Evolutionary conservation across 163 green algal genomes (phyloP), one percentile per base, ranked within the genome.

Genomic region (Volvox carteri): DNA sequence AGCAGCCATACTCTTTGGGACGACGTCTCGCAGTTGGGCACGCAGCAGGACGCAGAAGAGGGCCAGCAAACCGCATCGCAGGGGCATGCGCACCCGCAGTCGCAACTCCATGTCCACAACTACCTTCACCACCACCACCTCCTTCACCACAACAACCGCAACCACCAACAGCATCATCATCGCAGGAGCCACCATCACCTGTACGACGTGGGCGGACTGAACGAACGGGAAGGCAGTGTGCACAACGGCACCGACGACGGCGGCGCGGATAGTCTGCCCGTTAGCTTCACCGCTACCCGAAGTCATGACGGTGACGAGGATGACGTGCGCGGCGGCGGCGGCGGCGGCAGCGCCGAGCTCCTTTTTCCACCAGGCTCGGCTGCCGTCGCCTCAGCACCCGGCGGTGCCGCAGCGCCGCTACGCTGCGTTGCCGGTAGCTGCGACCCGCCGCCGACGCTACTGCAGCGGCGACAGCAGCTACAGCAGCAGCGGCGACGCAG

Each of bases 191-290:
- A 58, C 6, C 67, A 56, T 58, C 23, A 14, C n/a, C n/a, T n/a
- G n/a, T n/a, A n/a, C 41, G 42, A 80, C 25, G 12, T 65, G 44
- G 28, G n/a, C n/a, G n/a, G 62, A 5, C 21, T 65, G 44, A 44
- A 78, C 70, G 70, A 78, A 39, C 77, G 77, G 33, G 77, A 85
- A 6, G 77, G 77, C 33, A 85, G 77, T 35, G 77, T 85, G 6
- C 77, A 85, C 23, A 50, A 35, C 23, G 77, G 52, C 33, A 73
- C 73, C 8, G 73, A 50, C 73, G 44, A 62, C 73, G 73, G 44
- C 42, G 73, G 41, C 28, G 44, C 39, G 18, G 41, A 78, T 41
- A 58, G 70, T 9, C 42, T 75, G 33, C 30, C 65, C 41, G 70
- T 41, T 14, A 58, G 70, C 70, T 8, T 78, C 9, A 58, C 18